Percentiles rank a stretch among this genome's conserved stretches.
These are phyloP conservation scores for Phaeosphaeriaceae sp. DNA, from an alignment of 2,329 filamentous ascomycete genomes.

Conservation along the genomic window DNA sequence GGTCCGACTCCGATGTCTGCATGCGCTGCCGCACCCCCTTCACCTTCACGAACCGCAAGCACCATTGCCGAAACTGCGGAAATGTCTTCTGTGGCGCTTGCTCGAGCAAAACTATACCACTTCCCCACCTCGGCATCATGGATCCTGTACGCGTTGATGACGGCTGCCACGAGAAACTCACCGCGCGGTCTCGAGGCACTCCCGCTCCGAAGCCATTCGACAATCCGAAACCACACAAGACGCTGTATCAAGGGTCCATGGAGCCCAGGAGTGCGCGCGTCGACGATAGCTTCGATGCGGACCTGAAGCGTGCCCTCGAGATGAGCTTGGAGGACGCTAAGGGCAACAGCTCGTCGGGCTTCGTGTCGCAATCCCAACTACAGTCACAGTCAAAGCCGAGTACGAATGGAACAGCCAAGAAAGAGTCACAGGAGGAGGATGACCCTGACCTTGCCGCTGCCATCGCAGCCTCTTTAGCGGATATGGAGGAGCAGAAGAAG, in stretches of 20 bases:
- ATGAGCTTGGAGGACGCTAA: constrained; percentile 97
- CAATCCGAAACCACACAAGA: constrained; percentile 64
- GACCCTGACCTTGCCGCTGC: constrained; percentile 93
- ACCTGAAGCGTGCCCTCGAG: constrained; percentile 88
- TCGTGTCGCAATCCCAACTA: constrained; percentile 69
- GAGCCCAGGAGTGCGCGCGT: constrained; percentile 88
- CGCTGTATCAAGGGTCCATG: constrained; percentile 73
- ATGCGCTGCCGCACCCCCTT: constrained; percentile 97
- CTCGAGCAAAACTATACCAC: constrained; percentile 83
- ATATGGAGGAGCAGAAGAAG: constrained; percentile 99
- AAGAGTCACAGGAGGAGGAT: constrained; percentile 73
- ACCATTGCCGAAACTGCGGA: constrained; percentile 97
- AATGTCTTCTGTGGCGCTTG: constrained; percentile 97
- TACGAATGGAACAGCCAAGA: constrained; percentile 45
- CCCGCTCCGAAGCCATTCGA: constrained; percentile 55
- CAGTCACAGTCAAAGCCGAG: constrained; percentile 46
- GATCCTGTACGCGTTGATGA: constrained; percentile 94
- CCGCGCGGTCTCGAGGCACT: constrained; percentile 67
- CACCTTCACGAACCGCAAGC: constrained; percentile 97
- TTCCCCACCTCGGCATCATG: constrained; percentile 91
- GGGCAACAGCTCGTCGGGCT: constrained; percentile 72
- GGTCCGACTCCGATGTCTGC: constrained; percentile 97
- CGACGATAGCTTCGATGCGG: constrained; percentile 92
- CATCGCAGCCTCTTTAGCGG: constrained; percentile 90
- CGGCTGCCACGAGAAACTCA: constrained; percentile 90